Evolutionary conservation across 2,329 filamentous ascomycete species (phyloP).

Genomic region (Plectosphaerella sp.): DNA sequence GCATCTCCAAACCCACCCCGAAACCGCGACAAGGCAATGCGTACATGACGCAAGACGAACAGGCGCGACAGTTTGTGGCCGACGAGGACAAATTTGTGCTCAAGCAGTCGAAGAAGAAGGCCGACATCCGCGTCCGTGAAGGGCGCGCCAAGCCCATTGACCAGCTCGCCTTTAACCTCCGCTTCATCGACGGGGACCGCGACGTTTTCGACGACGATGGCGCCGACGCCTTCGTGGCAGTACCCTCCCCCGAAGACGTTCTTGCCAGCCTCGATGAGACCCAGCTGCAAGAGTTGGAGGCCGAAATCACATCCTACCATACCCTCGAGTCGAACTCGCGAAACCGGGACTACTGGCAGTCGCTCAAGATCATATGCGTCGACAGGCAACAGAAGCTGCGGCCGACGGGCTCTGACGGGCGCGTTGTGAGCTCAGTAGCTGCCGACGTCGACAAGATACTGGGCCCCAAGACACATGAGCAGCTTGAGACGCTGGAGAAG

Average conservation of each 20-base stretch:
- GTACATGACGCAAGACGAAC: slow-evolving; percentile 69
- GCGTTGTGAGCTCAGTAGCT: slow-evolving; percentile 76
- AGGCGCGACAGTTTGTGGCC: slow-evolving; percentile 79
- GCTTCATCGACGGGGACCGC: slow-evolving; percentile 80
- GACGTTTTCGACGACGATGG: slow-evolving; percentile 85
- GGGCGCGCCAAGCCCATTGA: slow-evolving; percentile 89
- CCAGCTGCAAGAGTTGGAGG: slow-evolving; percentile 71
- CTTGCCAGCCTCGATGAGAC: slow-evolving; percentile 66
- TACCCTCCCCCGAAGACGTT: slow-evolving; percentile 76
- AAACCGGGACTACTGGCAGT: slow-evolving; percentile 90
- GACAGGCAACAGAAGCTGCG: slow-evolving; percentile 67
- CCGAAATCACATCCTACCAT: slow-evolving; percentile 76
- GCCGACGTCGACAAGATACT: slow-evolving; percentile 86
- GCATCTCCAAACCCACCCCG: slow-evolving; percentile 49
- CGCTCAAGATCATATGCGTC: slow-evolving; percentile 77
- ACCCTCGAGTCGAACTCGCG: slow-evolving; percentile 71
- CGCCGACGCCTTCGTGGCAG: slow-evolving; percentile 64
- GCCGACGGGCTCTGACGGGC: slow-evolving; percentile 58
- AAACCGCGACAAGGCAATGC: slow-evolving; percentile 21
- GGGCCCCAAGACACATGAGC: slow-evolving; percentile 76
- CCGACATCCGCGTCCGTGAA: slow-evolving; percentile 88
- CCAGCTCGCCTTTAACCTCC: slow-evolving; percentile 85
- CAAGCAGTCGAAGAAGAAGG: slow-evolving; percentile 97
- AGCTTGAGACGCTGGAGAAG: slow-evolving; percentile 79
- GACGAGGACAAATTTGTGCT: slow-evolving; percentile 95